phyloP scores from a whole-genome alignment of 345 rosid species.

The Sisymbrium irio region DNA sequence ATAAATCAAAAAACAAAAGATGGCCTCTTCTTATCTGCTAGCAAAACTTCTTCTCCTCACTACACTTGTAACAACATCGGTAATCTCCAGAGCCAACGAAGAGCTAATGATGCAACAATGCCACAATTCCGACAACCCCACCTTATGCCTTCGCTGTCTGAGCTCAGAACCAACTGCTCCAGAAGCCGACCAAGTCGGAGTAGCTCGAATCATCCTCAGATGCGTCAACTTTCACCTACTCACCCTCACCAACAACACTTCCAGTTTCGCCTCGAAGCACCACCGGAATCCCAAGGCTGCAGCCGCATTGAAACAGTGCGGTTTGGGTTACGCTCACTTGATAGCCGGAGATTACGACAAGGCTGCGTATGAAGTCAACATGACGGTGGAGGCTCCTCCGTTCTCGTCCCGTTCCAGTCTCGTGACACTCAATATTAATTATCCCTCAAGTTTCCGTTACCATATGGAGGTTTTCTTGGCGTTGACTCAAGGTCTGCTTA shows the following conservation, averaged over 20 bases:
- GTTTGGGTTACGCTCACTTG: constrained; percentile 14
- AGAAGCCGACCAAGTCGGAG: constrained; percentile 1
- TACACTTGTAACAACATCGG: not conserved
- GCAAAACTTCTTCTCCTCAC: constrained; percentile 15
- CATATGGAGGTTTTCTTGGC: constrained; percentile 28
- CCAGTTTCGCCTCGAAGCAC: constrained; percentile 11
- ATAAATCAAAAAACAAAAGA: not conserved
- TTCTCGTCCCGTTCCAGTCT: constrained; percentile 9
- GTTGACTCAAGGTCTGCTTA: constrained; percentile 30
- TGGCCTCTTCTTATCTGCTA: not conserved
- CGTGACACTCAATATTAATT: constrained; percentile 6
- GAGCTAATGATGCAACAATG: constrained; percentile 33
- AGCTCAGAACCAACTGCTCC: constrained; percentile 13
- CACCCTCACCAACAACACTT: constrained; percentile 14
- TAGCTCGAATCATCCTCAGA: constrained; percentile 29
- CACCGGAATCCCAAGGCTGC: not conserved
- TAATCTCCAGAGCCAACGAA: constrained; percentile 15
- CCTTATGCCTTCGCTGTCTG: constrained; percentile 30
- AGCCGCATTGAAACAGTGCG: constrained; percentile 18
- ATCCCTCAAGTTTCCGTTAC: constrained; percentile 12
- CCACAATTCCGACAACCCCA: constrained; percentile 28
- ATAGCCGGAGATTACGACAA: constrained; percentile 27
- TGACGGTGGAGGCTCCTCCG: constrained; percentile 12
- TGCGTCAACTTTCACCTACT: constrained; percentile 26
- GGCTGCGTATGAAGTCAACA: constrained; percentile 24